phyloP scores from a whole-genome alignment of 768 basidiomycete species.

The Nevesoporus exiguus region DNA sequence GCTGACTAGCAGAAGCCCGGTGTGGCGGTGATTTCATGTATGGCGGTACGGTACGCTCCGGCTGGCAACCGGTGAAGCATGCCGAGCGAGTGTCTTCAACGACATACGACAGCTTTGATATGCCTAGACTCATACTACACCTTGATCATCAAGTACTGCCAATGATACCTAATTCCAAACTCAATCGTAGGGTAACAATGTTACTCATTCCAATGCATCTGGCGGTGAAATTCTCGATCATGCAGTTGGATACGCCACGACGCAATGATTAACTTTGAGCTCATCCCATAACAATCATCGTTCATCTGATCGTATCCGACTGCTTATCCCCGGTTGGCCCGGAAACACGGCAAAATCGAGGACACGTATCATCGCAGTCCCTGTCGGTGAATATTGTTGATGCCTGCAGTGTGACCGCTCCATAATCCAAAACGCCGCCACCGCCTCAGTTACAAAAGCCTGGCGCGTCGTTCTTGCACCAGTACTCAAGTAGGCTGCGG shows the following conservation, averaged over 20 bases:
- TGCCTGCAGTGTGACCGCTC: neutral
- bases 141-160: neutral
- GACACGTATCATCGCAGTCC: neutral
- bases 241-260: neutral
- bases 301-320: neutral
- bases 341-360: neutral
- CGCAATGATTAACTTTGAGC: neutral
- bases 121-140: too few relatives aligned
- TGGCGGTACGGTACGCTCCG: constrained; percentile 11
- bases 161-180: neutral
- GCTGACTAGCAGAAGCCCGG: neutral
- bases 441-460: neutral
- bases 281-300: neutral
- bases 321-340: neutral
- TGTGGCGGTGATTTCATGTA: constrained; percentile 6
- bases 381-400: neutral
- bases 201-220: neutral
- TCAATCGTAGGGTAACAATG: too few relatives aligned
- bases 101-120: too few relatives aligned
- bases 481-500: neutral
- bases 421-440: neutral
- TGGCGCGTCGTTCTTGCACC: neutral
- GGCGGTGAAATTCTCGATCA: neutral
- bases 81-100: neutral
- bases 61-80: neutral